These are phyloP conservation scores for Psilocybe subaeruginosa DNA, from an alignment of 768 basidiomycete species.

Conservation along the genomic window DNA sequence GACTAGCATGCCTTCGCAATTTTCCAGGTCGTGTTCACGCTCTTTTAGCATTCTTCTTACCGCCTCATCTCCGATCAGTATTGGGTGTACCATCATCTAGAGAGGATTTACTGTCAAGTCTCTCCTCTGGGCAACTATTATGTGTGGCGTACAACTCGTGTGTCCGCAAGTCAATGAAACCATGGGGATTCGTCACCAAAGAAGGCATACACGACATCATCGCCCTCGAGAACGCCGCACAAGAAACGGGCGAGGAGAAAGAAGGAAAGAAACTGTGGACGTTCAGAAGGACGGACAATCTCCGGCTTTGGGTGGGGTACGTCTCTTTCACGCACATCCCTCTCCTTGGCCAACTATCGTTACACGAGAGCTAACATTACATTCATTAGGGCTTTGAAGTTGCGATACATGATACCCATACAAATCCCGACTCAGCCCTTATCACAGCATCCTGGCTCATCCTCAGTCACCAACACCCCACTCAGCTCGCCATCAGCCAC, in stretches of 20 bases:
- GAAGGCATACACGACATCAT: slow-evolving; percentile 82
- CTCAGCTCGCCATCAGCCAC: slow-evolving; percentile 33
- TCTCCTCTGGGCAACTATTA: slow-evolving; percentile 80
- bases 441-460: slow-evolving; percentile 18
- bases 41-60: slow-evolving; percentile 62
- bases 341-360: not conserved
- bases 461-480: slow-evolving; percentile 23
- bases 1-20: not conserved
- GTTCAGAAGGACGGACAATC: slow-evolving; percentile 84
- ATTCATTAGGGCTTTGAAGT: slow-evolving; percentile 67
- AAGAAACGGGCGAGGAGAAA: slow-evolving; percentile 44
- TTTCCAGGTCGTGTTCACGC: slow-evolving; percentile 65
- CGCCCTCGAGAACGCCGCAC: slow-evolving; percentile 57
- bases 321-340: slow-evolving; percentile 27
- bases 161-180: slow-evolving; percentile 78
- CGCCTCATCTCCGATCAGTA: slow-evolving; percentile 49
- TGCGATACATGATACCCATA: slow-evolving; percentile 80
- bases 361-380: not conserved
- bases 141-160: slow-evolving; percentile 82
- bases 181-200: slow-evolving; percentile 85
- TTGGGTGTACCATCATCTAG: slow-evolving; percentile 36
- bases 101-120: slow-evolving; percentile 50
- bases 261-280: slow-evolving; percentile 71
- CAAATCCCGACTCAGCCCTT: slow-evolving; percentile 46
- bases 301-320: slow-evolving; percentile 84